phyloP scores from a whole-genome alignment of 2,329 filamentous ascomycete genomes.

The Sarocladium strictum region DNA sequence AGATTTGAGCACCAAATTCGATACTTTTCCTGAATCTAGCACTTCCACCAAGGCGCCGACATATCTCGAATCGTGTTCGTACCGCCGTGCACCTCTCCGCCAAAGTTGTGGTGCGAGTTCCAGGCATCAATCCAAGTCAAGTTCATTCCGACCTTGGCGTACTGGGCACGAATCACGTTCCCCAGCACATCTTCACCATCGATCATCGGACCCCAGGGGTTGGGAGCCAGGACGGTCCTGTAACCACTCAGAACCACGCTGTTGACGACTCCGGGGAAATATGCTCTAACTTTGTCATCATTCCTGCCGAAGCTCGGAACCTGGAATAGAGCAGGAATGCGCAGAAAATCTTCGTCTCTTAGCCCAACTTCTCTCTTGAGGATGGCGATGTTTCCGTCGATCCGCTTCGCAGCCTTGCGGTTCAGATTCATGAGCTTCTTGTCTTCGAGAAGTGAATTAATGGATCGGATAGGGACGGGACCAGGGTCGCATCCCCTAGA shows the following conservation, averaged over 20 bases:
- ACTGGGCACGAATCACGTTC: conserved; percentile 15
- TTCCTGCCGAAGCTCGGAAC: too few species aligned
- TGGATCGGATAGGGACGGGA: conserved; percentile 14
- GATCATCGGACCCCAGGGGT: conserved; percentile 22
- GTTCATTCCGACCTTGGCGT: conserved; percentile 16
- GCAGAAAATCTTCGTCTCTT: conserved; percentile 17
- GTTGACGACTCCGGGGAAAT: conserved; percentile 17
- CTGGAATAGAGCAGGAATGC: conserved; percentile 13
- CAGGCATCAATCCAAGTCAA: conserved; percentile 22
- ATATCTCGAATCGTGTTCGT: conserved; percentile 15
- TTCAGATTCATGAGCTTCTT: conserved; percentile 12
- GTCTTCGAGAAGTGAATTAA: conserved; percentile 15
- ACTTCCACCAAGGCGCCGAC: conserved; percentile 14
- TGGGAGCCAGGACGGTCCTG: conserved; percentile 15
- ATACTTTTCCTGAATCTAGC: too few species aligned
- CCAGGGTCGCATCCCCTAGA: too few species aligned
- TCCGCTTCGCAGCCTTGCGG: conserved; percentile 12
- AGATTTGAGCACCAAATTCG: too few species aligned
- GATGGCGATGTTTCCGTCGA: conserved; percentile 17
- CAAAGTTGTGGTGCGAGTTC: conserved; percentile 17
- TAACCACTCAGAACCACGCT: conserved; percentile 16
- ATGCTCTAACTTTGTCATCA: not conserved
- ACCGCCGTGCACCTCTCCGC: conserved; percentile 23
- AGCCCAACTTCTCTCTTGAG: conserved; percentile 20
- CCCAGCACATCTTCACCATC: conserved; percentile 20